Conservation (phyloP, 192 early-diverging fungal species). For the Pilobolus umbonatus region DNA sequence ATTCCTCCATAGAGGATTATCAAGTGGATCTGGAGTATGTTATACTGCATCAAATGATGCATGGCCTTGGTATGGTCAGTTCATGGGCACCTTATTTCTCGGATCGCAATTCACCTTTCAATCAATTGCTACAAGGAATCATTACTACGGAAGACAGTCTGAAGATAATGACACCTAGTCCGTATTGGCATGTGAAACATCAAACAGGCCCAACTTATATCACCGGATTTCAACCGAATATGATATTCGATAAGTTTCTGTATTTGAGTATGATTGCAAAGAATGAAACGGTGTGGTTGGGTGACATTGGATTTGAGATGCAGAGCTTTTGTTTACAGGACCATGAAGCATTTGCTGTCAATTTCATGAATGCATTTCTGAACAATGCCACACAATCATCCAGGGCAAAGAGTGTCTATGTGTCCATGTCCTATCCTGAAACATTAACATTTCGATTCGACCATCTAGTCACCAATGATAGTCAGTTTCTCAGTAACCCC, state of each 20-base stretch:
- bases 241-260: slow-evolving; percentile 37
- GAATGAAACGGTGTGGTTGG: slow-evolving; percentile 1
- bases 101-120: slow-evolving; percentile 20
- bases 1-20: slow-evolving; percentile 7
- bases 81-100: slow-evolving; percentile 32
- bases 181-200: slow-evolving; percentile 19
- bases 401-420: slow-evolving; percentile 16
- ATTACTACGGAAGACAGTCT: slow-evolving; percentile 10
- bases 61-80: slow-evolving; percentile 32
- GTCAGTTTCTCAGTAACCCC: slow-evolving; percentile 2
- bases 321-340: slow-evolving; percentile 30
- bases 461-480: background rate
- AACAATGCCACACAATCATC: slow-evolving; percentile 18
- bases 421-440: slow-evolving; percentile 1
- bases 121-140: slow-evolving; percentile 15
- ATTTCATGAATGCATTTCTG: slow-evolving; percentile 30
- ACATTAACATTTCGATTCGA: slow-evolving; percentile 4
- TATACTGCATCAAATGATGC: slow-evolving; percentile 28
- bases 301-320: slow-evolving; percentile 22
- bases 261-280: background rate
- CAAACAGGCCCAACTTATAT: slow-evolving; percentile 24
- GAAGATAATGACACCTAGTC: slow-evolving; percentile 16
- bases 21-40: slow-evolving; percentile 31
- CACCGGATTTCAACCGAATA: slow-evolving; percentile 32
- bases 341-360: slow-evolving; percentile 24